Percentiles rank a stretch among this genome's conserved stretches.
These are phyloP conservation scores for Trametes meyenii DNA, from an alignment of 768 basidiomycete genomes.

Conservation along the genomic window DNA sequence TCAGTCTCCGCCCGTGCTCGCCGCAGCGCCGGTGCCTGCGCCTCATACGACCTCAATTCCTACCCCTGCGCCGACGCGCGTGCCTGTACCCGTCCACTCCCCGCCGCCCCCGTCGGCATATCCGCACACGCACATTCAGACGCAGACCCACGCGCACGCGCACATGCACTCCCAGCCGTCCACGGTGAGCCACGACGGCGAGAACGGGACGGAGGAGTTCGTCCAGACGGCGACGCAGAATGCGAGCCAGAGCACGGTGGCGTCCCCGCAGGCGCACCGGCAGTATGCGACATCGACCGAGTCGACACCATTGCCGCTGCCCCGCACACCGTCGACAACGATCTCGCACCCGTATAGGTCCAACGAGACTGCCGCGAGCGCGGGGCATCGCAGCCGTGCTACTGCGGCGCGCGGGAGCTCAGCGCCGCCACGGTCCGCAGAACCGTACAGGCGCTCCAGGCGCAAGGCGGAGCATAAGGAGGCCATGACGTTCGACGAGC, in stretches of 20 bases:
- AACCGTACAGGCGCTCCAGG: conserved; percentile 1
- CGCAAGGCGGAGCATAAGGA: conserved; percentile 1
- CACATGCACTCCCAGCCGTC: conserved; percentile 13
- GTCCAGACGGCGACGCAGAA: conserved; percentile 3
- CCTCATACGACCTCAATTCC: neutral
- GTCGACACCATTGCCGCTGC: conserved; percentile 23
- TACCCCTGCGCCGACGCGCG: too few relatives aligned
- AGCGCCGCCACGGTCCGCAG: neutral
- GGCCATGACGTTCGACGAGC: conserved; percentile 41
- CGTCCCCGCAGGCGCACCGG: conserved; percentile 10
- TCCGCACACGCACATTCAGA: conserved; percentile 5
- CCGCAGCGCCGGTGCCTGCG: neutral
- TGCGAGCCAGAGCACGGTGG: conserved; percentile 9
- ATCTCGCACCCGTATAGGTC: conserved; percentile 21
- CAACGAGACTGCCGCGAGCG: neutral
- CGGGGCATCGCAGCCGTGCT: neutral
- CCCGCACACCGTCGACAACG: conserved; percentile 24
- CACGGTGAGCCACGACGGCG: conserved; percentile 3
- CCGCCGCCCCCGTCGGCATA: conserved; percentile 16
- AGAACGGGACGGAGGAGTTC: conserved; percentile 14
- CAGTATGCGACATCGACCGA: conserved; percentile 23
- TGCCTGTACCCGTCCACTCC: too few relatives aligned
- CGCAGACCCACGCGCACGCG: conserved; percentile 9
- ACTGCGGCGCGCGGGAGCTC: conserved; percentile 1
- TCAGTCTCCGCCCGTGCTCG: conserved; percentile 14